A percentile compares a stretch with the other conserved stretches of the same genome.
phyloP scores from a whole-genome alignment of 139 green algal species.

The Micromonas commoda region DNA sequence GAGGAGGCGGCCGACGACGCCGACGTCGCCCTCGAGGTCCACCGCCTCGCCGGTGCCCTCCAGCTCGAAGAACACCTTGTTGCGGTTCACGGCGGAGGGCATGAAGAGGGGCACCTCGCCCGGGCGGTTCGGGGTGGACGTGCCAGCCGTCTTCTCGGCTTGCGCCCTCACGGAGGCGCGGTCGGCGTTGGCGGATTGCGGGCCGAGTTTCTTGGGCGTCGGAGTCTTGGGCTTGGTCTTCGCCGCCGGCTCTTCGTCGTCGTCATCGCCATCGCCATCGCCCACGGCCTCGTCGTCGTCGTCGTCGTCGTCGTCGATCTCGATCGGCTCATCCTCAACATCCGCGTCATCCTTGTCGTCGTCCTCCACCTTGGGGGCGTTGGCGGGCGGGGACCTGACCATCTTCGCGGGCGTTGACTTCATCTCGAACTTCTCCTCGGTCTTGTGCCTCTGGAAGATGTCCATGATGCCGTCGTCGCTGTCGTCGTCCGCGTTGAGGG shows the following conservation, averaged over 20 bases:
- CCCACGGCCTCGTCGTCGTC: not conserved
- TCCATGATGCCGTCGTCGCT: not conserved
- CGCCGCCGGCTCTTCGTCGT: not conserved
- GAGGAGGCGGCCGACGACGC: conserved; percentile 12
- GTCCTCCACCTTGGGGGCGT: not conserved
- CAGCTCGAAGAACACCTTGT: conserved; percentile 22
- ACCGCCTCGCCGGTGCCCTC: conserved; percentile 10
- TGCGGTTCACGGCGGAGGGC: not conserved
- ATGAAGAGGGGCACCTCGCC: not conserved
- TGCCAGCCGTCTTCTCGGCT: not conserved
- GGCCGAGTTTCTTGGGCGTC: too few species aligned
- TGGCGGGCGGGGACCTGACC: not conserved
- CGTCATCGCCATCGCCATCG: not conserved
- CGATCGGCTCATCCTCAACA: not conserved
- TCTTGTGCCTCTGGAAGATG: not conserved
- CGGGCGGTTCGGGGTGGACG: not conserved
- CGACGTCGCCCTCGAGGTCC: conserved; percentile 6
- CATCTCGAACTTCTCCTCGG: not conserved
- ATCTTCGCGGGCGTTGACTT: not conserved
- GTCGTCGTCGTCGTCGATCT: not conserved
- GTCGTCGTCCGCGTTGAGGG: not conserved
- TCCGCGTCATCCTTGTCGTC: not conserved
- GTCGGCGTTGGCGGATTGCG: too few species aligned
- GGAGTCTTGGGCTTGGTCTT: conserved; percentile 1
- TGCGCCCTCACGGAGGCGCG: not conserved